These are phyloP conservation scores for Onygenales sp. DNA, from an alignment of 2,329 filamentous ascomycete species.

Conservation along the genomic window DNA sequence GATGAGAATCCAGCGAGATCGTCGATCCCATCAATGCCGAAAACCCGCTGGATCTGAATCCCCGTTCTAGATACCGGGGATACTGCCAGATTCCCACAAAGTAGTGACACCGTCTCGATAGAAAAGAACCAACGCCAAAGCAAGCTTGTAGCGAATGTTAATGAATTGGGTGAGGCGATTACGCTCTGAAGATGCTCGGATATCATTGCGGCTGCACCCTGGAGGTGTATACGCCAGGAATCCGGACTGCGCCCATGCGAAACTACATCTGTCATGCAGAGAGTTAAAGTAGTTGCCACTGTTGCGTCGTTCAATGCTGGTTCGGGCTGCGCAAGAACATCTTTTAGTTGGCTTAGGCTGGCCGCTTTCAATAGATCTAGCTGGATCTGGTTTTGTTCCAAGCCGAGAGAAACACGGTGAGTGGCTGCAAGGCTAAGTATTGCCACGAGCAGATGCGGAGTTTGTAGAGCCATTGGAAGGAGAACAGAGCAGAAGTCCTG, in stretches of 20 bases:
- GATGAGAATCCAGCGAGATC: conserved; percentile 12
- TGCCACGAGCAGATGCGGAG: conserved; percentile 12
- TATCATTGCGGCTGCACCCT: conserved; percentile 11
- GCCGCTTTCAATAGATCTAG: conserved; percentile 6
- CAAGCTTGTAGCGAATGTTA: conserved; percentile 7
- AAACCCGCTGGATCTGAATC: conserved; percentile 6
- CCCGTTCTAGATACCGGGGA: conserved; percentile 7
- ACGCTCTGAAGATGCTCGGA: conserved; percentile 9
- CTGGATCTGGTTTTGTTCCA: conserved; percentile 29
- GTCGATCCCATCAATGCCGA: conserved; percentile 11
- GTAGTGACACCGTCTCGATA: conserved; percentile 10
- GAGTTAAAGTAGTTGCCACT: conserved; percentile 11
- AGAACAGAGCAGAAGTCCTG: conserved; percentile 13
- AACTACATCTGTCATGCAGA: conserved; percentile 12
- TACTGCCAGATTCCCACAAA: conserved; percentile 10
- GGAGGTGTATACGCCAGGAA: conserved; percentile 12
- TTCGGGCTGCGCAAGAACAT: conserved; percentile 6
- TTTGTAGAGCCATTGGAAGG: conserved; percentile 14
- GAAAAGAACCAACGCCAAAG: conserved; percentile 14
- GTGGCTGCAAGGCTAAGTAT: conserved; percentile 14
- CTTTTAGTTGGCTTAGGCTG: conserved; percentile 8
- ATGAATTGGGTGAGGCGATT: background rate
- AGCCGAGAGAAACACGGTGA: conserved; percentile 16
- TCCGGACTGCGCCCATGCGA: conserved; percentile 10
- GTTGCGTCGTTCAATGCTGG: conserved; percentile 7